Base-by-base conservation (phyloP, 345 rosid genomes). In the Gynandropsis gynandra region DNA sequence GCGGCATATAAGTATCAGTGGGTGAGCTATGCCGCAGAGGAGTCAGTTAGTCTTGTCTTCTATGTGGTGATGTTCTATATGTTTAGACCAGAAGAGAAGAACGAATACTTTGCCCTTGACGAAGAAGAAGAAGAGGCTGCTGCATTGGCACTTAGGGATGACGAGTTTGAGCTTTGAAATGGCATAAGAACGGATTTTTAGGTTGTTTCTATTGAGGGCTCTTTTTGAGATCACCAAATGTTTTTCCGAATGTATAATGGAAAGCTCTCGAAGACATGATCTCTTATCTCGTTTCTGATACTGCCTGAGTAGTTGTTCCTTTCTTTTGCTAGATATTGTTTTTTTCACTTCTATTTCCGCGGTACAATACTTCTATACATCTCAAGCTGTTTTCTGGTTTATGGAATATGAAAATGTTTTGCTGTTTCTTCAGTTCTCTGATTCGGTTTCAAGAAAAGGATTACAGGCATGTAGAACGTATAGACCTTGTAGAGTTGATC, bases 41-140 rank as follows among this genome's bases (percentile, higher is more conserved):
- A 92, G 79, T 62, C 66, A 9, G 98, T 90, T 4, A 92, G 89
- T 64, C 53, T 92, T 56, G 71, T 65, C 18, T 92, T 92, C 66
- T 92, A 87, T 64, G 42, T 54, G 9, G 75, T 85, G 13, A 85
- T 92, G 76, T 92, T 92, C 66, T 75, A 80, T 58, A 85, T 87
- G 93, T 92, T 92, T 63, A 79, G 90, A 86, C 98, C 97, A 0
- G 73, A 72, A 59, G 97, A 82, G 78, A 92, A 66, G 77, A 92
- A 92, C 40, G 95, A 87, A 63, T 87, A 83, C 68, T 81, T 92
- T 69, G 79, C 63, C 59, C 69, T 92, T 47, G 96, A 81, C 36
- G 97, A 82, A 46, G 95, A 87, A 65, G 97, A 85, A 52, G 97
- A 92, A 63, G 95, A 87, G 71, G 93, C 90, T 61, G 85, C 97